phyloP scores from a whole-genome alignment of 441 rosid species.

The Viola pubescens region DNA sequence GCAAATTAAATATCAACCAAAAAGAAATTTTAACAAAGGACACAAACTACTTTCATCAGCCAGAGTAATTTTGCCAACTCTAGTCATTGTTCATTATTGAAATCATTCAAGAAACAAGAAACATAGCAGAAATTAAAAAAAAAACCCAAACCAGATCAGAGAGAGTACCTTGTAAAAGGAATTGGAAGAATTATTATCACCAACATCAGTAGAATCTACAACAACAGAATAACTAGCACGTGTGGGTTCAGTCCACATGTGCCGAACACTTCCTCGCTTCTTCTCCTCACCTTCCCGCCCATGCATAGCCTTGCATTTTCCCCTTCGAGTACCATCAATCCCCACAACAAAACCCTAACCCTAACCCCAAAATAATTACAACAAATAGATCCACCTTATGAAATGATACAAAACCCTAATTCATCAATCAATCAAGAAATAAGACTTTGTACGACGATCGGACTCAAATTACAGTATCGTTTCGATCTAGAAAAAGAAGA shows the following conservation, averaged over 20 bases:
- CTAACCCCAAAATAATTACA: slow-evolving; percentile 13
- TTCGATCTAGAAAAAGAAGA: slow-evolving; percentile 20
- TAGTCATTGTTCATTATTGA: too few relatives aligned
- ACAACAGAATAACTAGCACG: slow-evolving; percentile 44
- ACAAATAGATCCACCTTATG: slow-evolving; percentile 16
- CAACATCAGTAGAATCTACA: slow-evolving; percentile 32
- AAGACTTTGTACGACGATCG: background rate
- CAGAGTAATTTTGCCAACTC: too few relatives aligned
- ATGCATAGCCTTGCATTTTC: slow-evolving; percentile 75
- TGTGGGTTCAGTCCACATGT: slow-evolving; percentile 62
- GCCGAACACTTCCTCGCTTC: slow-evolving; percentile 42
- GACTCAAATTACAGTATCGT: background rate
- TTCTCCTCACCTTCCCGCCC: slow-evolving; percentile 46
- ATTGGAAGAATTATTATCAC: slow-evolving; percentile 33
- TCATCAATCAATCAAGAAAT: background rate
- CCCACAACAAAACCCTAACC: slow-evolving; percentile 3
- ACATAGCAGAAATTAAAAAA: too few relatives aligned
- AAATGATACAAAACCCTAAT: slow-evolving; percentile 14
- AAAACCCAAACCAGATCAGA: background rate
- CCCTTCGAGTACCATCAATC: slow-evolving; percentile 48
- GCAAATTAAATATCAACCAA: too few relatives aligned
- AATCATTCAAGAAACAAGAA: too few relatives aligned
- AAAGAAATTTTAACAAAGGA: too few relatives aligned
- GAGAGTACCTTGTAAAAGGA: background rate
- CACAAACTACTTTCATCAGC: too few relatives aligned